Base-by-base conservation (phyloP, 495 filamentous ascomycete species). In the Aspergillus wentii region DNA sequence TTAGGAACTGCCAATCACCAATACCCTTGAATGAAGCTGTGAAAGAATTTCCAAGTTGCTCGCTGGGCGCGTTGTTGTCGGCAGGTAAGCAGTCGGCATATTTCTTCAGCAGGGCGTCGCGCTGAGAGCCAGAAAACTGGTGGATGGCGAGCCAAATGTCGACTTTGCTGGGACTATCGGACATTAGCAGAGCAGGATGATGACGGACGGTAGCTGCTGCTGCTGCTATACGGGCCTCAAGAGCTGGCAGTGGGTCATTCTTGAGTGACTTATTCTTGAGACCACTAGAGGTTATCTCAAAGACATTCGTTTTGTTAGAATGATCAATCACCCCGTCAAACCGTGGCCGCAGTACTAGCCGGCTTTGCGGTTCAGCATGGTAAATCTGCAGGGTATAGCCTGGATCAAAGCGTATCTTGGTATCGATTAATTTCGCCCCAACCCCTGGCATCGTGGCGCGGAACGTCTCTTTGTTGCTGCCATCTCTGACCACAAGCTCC, bases 251-350 rank as follows among this genome's bases (percentile, higher is more conserved):
- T 8, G 35, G 35, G 27, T 38, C 35, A 14, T 38, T 38, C 1
- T 5, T 17, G 3, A 29, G 17, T 7, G 35, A 17, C 9, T 17
- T 3, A 14, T 29, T 38, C 17, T 29, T 38, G 14, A 38, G 17
- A 2, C 35, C 35, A 20, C 3, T 38, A 13, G 22, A 11, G 16
- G 35, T 38, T 11, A 38, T 38, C 0, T 38, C 35, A 14, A 38
- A 38, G 7, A 9, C 16, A 16, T 38, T 29, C 1, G 21, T 38
- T 21, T 38, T 38, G 14, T 18, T 4, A 3, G 1, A 15, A 14
- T 29, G 27, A n/a, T 38, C 35, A 8, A 38, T 29, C 16, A 38
- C 22, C 0, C 35, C 35, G 2, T 29, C 22, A 11, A 29, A 38
- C 1, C 10, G 4, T 13, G 35, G 35, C 3, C 23, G 13, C 4